A percentile compares a stretch with the other conserved stretches of the same genome.
Conservation (phyloP, 2,329 filamentous ascomycete species). For the Pseudopithomyces maydicus region DNA sequence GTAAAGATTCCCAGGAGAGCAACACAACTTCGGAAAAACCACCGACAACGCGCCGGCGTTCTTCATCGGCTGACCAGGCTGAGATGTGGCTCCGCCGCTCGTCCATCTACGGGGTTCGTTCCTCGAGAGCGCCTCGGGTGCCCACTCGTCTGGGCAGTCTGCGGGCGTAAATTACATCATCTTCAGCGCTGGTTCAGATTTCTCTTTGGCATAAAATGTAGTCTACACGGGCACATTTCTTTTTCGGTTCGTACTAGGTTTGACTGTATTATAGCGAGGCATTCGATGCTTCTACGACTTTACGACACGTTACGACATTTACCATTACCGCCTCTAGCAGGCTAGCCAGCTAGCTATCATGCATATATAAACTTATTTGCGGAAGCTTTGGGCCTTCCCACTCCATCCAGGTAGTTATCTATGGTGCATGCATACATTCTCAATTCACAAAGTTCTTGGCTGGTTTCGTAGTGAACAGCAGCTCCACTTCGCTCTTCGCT, state of each 20-base stretch:
- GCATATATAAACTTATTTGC: no score
- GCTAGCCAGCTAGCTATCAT: background rate
- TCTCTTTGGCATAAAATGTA: background rate
- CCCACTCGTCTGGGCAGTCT: conserved; percentile 1
- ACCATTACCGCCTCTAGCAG: background rate
- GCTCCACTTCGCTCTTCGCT: no score
- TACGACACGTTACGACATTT: background rate
- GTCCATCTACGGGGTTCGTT: conserved; percentile 4
- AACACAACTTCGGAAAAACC: background rate
- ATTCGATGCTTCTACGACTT: background rate
- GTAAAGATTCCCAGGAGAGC: conserved; percentile 1
- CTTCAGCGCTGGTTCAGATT: background rate
- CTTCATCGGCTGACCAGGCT: background rate
- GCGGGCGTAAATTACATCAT: background rate
- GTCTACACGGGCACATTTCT: background rate
- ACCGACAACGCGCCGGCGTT: background rate
- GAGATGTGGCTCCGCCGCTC: background rate
- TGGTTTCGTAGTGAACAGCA: no score
- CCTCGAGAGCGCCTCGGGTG: background rate
- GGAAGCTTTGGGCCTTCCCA: background rate
- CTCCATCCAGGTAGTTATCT: background rate
- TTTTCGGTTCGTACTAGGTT: background rate
- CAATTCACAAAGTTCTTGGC: background rate
- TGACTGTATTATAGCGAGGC: conserved; percentile 5
- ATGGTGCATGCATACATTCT: background rate